A percentile compares a stretch with the other conserved stretches of the same genome.
Evolutionary conservation across 345 rosid species (phyloP).

Genomic region (Capsella bursapastoris): DNA sequence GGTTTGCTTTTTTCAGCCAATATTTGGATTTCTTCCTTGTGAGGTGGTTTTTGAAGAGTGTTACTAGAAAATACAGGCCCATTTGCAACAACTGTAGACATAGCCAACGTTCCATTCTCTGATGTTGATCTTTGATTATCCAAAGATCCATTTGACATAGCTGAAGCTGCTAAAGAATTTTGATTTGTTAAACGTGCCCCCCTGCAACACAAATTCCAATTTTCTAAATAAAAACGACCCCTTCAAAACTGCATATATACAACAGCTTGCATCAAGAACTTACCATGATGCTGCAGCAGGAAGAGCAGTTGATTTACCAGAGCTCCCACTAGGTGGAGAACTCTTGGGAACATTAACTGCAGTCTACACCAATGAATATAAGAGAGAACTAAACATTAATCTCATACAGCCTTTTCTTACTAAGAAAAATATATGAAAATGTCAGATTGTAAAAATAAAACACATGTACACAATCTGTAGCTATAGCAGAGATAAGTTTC

Average conservation of each 20-base stretch:
- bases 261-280: constrained; percentile 2
- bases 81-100: constrained; percentile 45
- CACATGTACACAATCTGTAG: constrained; percentile 1
- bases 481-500: constrained; percentile 8
- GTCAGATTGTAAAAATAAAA: neutral
- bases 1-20: constrained; percentile 27
- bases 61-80: constrained; percentile 26
- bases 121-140: constrained; percentile 52
- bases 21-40: constrained; percentile 39
- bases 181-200: constrained; percentile 60
- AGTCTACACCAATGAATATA: constrained; percentile 48
- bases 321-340: constrained; percentile 72
- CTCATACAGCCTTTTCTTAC: neutral
- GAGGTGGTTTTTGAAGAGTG: constrained; percentile 41
- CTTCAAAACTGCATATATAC: neutral
- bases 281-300: constrained; percentile 97
- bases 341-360: constrained; percentile 46
- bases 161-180: constrained; percentile 42
- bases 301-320: constrained; percentile 60
- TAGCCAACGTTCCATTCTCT: constrained; percentile 41
- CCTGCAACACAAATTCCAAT: constrained; percentile 44
- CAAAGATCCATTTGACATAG: constrained; percentile 56
- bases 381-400: constrained; percentile 9
- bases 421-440: neutral
- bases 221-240: constrained; percentile 1